These are phyloP conservation scores for Hypholoma fasciculare DNA, from an alignment of 768 basidiomycete genomes.

Conservation along the genomic window DNA sequence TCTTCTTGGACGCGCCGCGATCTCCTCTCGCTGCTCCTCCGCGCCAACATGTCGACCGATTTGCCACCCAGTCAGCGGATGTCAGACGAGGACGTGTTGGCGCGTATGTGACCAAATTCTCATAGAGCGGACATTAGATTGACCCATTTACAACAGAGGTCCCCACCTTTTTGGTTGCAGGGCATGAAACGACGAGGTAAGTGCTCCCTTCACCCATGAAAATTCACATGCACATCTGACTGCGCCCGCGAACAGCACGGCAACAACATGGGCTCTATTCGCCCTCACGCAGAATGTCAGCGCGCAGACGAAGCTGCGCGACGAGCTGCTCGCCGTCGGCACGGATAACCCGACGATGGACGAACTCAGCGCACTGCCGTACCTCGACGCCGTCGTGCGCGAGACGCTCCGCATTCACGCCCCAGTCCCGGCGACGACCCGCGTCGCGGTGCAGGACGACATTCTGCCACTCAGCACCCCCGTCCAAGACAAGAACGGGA, in stretches of 20 bases:
- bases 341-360: conserved; percentile 71
- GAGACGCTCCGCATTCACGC: conserved; percentile 60
- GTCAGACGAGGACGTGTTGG: conserved; percentile 62
- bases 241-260: conserved; percentile 28
- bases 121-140: background rate
- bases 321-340: conserved; percentile 51
- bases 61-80: conserved; percentile 53
- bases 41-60: conserved; percentile 66
- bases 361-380: conserved; percentile 61
- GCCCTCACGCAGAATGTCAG: conserved; percentile 48
- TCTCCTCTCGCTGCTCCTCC: conserved; percentile 58
- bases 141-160: conserved; percentile 42
- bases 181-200: conserved; percentile 59
- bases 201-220: background rate
- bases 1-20: conserved; percentile 43
- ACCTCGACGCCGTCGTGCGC: conserved; percentile 66
- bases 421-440: conserved; percentile 43
- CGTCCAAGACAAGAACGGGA: conserved; percentile 42
- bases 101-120: conserved; percentile 35
- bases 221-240: background rate
- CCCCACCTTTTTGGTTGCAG: conserved; percentile 60
- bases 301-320: conserved; percentile 55
- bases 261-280: conserved; percentile 59
- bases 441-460: conserved; percentile 53
- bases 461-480: conserved; percentile 49